Base-by-base conservation (phyloP, 2,329 filamentous ascomycete species). In the Pseudopithomyces maydicus region DNA sequence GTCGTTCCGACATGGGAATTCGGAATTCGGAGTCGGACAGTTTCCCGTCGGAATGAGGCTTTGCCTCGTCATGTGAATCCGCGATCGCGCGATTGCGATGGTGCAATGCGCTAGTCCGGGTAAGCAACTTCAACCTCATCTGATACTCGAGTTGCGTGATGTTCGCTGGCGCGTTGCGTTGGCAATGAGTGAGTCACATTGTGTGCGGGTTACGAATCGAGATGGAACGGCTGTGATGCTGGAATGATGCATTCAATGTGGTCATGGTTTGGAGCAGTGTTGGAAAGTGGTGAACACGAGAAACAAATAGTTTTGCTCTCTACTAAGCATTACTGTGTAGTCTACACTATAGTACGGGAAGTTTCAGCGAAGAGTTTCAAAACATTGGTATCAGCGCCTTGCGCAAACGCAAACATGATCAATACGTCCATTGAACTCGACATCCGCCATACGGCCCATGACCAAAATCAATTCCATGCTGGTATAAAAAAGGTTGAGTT, bases 401-500 rank as follows among this genome's bases (percentile, higher is more conserved):
- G 44, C 19, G 20, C 20, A 8, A 26, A 36, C 20, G 29, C 20
- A 8, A 26, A 36, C 20, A 19, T 33, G 15, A n/a, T 32, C 43
- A 38, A 47, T 2, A 11, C 8, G 35, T 19, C 12, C n/a, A 10
- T 10, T 19, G 32, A 36, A 38, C 48, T 20, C 10, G 32, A 32
- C 45, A 35, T 17, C 6, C 44, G 50, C 29, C 33, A 14, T 54
- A 20, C 23, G 49, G 52, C 52, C 44, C 38, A 20, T 38, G 36
- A 38, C 45, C 39, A 32, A 29, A 26, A 26, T 29, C 4, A 23
- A 49, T 45, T 11, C 46, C 52, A 26, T 38, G 38, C 46, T 50
- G 33, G 52, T 50, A 26, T 43, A 50, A 20, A 29, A 29, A 29
- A 29, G 26, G 26, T 29, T 29, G 26, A 29, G 26, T 29, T 29